phyloP scores from a whole-genome alignment of 257 asterid species.

The Parsonsia alboflavescens region DNA sequence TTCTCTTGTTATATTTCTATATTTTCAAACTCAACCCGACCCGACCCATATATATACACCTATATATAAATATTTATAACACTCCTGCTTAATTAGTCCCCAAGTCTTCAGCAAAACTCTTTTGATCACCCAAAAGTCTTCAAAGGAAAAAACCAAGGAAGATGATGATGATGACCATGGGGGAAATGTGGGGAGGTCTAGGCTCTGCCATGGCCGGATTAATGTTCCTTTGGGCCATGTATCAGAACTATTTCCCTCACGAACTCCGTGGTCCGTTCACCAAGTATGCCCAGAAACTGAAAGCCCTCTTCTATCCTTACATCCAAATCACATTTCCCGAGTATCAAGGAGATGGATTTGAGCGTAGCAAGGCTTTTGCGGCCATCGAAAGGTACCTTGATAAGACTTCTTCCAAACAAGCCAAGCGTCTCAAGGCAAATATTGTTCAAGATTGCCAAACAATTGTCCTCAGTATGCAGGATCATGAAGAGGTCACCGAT shows the following conservation, averaged over 20 bases:
- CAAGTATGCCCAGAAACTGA: not conserved
- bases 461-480: slow-evolving; percentile 51
- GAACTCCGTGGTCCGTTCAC: slow-evolving; percentile 7
- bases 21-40: too few species aligned
- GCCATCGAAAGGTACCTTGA: slow-evolving; percentile 51
- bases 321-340: slow-evolving; percentile 17
- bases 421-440: slow-evolving; percentile 41
- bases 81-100: too few species aligned
- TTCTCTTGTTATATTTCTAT: too few species aligned
- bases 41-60: too few species aligned
- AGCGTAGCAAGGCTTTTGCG: slow-evolving; percentile 36
- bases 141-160: not conserved
- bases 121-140: not conserved
- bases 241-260: slow-evolving; percentile 16
- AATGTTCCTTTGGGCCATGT: slow-evolving; percentile 21
- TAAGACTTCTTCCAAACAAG: slow-evolving; percentile 41
- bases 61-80: too few species aligned
- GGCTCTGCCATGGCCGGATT: slow-evolving; percentile 20
- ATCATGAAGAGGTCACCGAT: slow-evolving; percentile 51
- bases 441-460: slow-evolving; percentile 34
- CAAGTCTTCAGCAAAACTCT: too few species aligned
- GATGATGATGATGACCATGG: slow-evolving; percentile 16
- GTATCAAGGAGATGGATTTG: slow-evolving; percentile 23
- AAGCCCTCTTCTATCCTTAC: slow-evolving; percentile 8
- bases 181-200: slow-evolving; percentile 10